phyloP scores from a whole-genome alignment of 2,329 filamentous ascomycete species.

The Aspergillus fijiensis region DNA sequence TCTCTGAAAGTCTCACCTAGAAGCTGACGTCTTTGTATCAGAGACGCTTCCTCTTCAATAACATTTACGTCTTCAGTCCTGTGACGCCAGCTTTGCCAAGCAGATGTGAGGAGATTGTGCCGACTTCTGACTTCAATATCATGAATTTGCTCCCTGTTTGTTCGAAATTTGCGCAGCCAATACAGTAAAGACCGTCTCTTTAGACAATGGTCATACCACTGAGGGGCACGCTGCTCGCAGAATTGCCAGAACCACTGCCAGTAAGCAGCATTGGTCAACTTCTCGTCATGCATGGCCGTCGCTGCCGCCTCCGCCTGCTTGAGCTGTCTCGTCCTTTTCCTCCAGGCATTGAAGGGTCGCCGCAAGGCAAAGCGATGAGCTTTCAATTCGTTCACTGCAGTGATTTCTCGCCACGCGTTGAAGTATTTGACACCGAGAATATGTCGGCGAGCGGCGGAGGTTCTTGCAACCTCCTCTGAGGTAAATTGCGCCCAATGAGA shows the following conservation, averaged over 20 bases:
- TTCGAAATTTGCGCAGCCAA: conserved; percentile 43
- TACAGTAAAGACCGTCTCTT: conserved; percentile 42
- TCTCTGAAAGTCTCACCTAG: conserved; percentile 41
- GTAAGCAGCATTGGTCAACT: conserved; percentile 35
- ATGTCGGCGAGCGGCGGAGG: conserved; percentile 67
- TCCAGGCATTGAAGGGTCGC: conserved; percentile 58
- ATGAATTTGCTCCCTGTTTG: conserved; percentile 39
- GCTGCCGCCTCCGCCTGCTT: conserved; percentile 38
- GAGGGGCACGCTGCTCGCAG: conserved; percentile 45
- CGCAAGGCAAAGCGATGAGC: conserved; percentile 52
- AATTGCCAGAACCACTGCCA: conserved; percentile 49
- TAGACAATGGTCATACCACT: conserved; percentile 43
- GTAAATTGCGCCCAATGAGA: conserved; percentile 68
- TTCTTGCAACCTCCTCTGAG: conserved; percentile 64
- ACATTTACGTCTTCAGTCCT: conserved; percentile 29
- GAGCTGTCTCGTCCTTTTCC: conserved; percentile 40
- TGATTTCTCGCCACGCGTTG: conserved; percentile 67
- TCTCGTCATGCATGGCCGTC: conserved; percentile 28
- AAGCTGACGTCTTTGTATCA: conserved; percentile 32
- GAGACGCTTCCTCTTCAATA: conserved; percentile 32
- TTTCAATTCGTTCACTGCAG: conserved; percentile 58
- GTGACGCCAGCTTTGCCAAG: conserved; percentile 37
- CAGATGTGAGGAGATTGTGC: conserved; percentile 27
- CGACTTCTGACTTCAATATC: conserved; percentile 38
- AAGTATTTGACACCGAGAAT: conserved; percentile 69